phyloP scores from a whole-genome alignment of 495 filamentous ascomycete genomes.

The Penicillium chermesinum region DNA sequence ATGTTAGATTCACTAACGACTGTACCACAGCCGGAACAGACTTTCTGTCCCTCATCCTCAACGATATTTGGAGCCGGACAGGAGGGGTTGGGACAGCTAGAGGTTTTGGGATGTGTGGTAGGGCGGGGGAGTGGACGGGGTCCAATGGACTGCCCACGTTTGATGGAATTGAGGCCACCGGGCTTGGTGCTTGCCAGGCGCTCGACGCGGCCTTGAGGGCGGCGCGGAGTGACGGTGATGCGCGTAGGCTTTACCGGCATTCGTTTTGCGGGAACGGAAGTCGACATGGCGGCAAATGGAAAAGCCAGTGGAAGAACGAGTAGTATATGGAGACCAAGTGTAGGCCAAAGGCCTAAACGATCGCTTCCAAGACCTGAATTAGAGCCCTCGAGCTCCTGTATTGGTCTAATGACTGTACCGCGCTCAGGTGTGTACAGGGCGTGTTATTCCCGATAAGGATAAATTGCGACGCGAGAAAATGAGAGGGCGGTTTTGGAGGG shows the following conservation, averaged over 20 bases:
- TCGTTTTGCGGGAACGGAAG: not conserved
- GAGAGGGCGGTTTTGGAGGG: conserved; percentile 15
- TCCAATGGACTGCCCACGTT: conserved; percentile 32
- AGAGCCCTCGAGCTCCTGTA: no score
- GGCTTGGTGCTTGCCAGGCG: conserved; percentile 40
- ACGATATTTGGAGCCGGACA: conserved; percentile 47
- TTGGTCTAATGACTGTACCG: not conserved
- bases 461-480: not conserved
- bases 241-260: conserved; percentile 23
- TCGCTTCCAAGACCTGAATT: no score
- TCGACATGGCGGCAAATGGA: no score
- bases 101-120: conserved; percentile 38
- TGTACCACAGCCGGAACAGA: conserved; percentile 79
- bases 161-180: conserved; percentile 32
- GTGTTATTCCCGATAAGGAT: not conserved
- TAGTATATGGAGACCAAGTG: no score
- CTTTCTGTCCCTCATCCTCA: conserved; percentile 50
- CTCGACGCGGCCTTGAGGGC: conserved; percentile 33
- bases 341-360: no score
- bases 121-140: conserved; percentile 31
- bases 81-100: conserved; percentile 44
- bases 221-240: conserved; percentile 28
- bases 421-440: not conserved
- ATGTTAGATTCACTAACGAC: conserved; percentile 79
- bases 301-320: no score